Base-by-base conservation (phyloP, 2,329 filamentous ascomycete genomes). In the Mycosphaerelloides madeirae region DNA sequence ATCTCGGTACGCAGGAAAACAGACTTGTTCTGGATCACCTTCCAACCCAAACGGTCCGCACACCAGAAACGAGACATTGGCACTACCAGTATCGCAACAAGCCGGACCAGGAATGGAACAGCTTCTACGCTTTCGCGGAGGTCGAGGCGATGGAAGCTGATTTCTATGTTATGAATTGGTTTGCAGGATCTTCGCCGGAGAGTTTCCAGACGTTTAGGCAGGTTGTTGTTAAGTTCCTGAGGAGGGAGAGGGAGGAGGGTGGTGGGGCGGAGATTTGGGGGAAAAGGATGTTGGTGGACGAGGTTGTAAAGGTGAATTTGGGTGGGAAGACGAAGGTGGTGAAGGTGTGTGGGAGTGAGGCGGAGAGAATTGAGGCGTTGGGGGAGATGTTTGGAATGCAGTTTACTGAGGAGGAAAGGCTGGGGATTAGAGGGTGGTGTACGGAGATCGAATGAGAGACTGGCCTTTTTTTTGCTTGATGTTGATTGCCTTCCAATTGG, bases 71-170 rank as follows among this genome's bases (percentile, higher is more conserved):
- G 31, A 63, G 67, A n/a, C 53, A 70, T 11, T 73, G 70, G 69
- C 63, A 71, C 2, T 71, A 69, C 41, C 65, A 72, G 45, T 61
- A 66, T 48, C 63, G 40, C 50, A 58, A 58, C 29, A 38, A 48
- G 15, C 35, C 63, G 0, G 65, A 73, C 0, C 67, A 64, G 36
- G 68, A 70, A 2, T 89, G 82, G 78, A 69, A 74, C 28, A 67
- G 76, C 2, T 77, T 73, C 45, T 87, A 86, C 61, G 76, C 73
- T 43, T 89, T 87, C 61, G 72, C 74, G 2, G 79, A 84, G 14
- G 65, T 75, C 12, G 81, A 85, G 62, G 85, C 83, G 59, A 60
- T 78, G 20, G 73, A 71, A 3, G 61, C 66, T 18, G 83, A 86
- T 60, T 85, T 80, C 55, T 69, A 69, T 14, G 66, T 82, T 1